Percentiles rank a stretch among this genome's conserved stretches.
Conservation (phyloP, 176 grass and related monocot genomes). For the barley (Hordeum vulgare) region DNA sequence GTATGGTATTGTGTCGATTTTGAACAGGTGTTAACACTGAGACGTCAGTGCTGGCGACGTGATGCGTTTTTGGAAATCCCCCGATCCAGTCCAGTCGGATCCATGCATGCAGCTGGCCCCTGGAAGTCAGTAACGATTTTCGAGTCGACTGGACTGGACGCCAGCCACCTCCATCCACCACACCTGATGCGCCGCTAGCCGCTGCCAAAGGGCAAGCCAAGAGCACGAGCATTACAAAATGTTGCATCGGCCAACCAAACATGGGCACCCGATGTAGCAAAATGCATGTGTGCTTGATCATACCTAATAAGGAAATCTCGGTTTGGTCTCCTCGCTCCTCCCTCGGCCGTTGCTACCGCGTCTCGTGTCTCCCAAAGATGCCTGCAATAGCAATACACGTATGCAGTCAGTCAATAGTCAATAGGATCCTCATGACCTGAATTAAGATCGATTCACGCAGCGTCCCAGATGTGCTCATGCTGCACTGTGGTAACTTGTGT, state of each 20-base stretch:
- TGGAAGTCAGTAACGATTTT: conserved; percentile 22
- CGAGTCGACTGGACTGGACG: conserved; percentile 15
- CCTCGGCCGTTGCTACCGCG: conserved; percentile 22
- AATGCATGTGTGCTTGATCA: neutral
- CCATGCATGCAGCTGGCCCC: conserved; percentile 5
- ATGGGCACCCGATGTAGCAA: conserved; percentile 1
- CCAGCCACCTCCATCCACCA: no score
- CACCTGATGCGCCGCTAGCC: conserved; percentile 14
- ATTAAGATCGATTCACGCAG: neutral
- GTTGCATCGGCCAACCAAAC: neutral
- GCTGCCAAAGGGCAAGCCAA: conserved; percentile 29
- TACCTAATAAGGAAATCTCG: conserved; percentile 14
- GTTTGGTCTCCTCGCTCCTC: neutral
- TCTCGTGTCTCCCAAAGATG: conserved; percentile 31
- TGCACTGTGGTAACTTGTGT: neutral
- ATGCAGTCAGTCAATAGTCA: neutral
- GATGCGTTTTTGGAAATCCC: neutral
- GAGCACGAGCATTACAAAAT: conserved; percentile 4
- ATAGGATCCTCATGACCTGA: conserved; percentile 3
- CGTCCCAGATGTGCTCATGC: conserved; percentile 1
- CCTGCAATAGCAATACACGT: conserved; percentile 13
- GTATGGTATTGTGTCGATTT: conserved; percentile 21
- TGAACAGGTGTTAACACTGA: conserved; percentile 20
- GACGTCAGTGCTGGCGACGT: conserved; percentile 29
- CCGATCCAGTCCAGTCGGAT: conserved; percentile 12